phyloP scores from a whole-genome alignment of 768 basidiomycete genomes.

The Tricholoma hemisulphureum region DNA sequence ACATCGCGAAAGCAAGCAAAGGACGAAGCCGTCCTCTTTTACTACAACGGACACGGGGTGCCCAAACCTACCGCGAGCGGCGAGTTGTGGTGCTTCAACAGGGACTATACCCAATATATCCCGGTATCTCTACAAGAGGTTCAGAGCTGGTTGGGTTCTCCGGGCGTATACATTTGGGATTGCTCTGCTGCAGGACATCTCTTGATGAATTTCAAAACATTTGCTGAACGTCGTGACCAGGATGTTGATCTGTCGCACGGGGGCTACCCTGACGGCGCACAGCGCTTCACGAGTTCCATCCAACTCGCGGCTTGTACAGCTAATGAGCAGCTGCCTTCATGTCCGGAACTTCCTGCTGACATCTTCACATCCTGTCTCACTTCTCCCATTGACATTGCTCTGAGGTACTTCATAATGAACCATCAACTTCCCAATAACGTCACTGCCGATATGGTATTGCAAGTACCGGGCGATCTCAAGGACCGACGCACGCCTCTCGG shows the following conservation, averaged over 20 bases:
- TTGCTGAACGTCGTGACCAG: slow-evolving; percentile 72
- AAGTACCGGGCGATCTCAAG: slow-evolving; percentile 94
- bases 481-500: slow-evolving; percentile 95
- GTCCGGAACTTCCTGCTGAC: slow-evolving; percentile 95
- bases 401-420: slow-evolving; percentile 91
- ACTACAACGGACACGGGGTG: slow-evolving; percentile 99
- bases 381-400: slow-evolving; percentile 95
- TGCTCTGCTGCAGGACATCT: slow-evolving; percentile 97
- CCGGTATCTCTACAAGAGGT: slow-evolving; percentile 93
- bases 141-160: slow-evolving; percentile 90
- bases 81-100: slow-evolving; percentile 98
- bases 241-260: slow-evolving; percentile 59
- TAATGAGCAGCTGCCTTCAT: slow-evolving; percentile 88
- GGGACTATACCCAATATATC: slow-evolving; percentile 96
- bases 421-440: slow-evolving; percentile 80
- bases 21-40: slow-evolving; percentile 91
- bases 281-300: slow-evolving; percentile 82
- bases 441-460: slow-evolving; percentile 87
- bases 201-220: slow-evolving; percentile 81
- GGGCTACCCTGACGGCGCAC: slow-evolving; percentile 57
- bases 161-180: slow-evolving; percentile 98
- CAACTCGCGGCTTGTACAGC: slow-evolving; percentile 94
- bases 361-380: slow-evolving; percentile 97
- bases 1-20: slow-evolving; percentile 84
- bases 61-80: slow-evolving; percentile 94